Evolutionary conservation across 1,284 basidiomycete genomes (phyloP), one percentile per base, ranked within the genome.

Genomic region (Cerrena zonata): DNA sequence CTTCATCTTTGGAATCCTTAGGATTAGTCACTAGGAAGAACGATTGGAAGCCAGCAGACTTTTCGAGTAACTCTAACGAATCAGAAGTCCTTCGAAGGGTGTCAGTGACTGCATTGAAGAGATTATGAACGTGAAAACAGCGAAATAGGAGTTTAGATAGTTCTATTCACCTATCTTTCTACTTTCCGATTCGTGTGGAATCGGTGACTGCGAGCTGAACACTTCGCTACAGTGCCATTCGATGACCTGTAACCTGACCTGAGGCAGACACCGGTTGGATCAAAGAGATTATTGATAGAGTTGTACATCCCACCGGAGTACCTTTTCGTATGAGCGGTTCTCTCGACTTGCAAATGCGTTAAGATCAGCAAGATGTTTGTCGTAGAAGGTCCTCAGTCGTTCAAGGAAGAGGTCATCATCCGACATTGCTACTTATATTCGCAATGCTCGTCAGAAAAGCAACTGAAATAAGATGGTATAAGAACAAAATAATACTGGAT

Each of bases 1-100:
- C 79, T 38, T 67, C 64, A 59, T 80, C 76, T 1, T 63, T 52
- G 12, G 67, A 57, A 54, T 77, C 69, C 22, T 58, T 56, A 1
- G 80, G 78, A 56, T 83, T 74, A 36, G 84, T 74, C 1, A 79
- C 78, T 3, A 86, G 71, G 45, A 84, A 56, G 58, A 84, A 80
- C 0, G 82, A 80, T 44, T 85, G 79, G 7, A 79, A 63, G 1
- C 78, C 78, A 12, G 75, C 69, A 11, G 74, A 65, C 4, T 64
- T 64, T 25, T 70, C 66, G 2, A 84, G 65, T 5, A 75, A 71
- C 58, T 84, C 80, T 11, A 84, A 65, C 21, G 71, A 68, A 30
- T 66, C 68, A 22, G 80, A 83, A 2, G 75, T 67, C 45, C 74
- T 66, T 39, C 67, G 64, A 22, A 84, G 72, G 34, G 76, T 64